Conservation (phyloP, 208 protist genomes). For the Leishmania guyanensis region DNA sequence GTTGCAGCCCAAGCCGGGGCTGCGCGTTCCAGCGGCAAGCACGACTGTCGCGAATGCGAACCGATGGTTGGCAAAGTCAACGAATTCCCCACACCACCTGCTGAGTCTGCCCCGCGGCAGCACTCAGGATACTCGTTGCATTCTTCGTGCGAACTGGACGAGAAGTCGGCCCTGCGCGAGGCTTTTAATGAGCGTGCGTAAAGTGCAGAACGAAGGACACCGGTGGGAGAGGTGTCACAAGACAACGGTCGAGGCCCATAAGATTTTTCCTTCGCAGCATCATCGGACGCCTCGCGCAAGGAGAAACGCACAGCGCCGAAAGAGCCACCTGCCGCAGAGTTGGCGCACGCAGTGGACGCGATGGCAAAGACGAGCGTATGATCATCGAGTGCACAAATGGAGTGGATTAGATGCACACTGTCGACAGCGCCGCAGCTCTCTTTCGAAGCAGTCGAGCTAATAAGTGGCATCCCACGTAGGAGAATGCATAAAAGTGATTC, state of each 20-base stretch:
- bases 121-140: not conserved
- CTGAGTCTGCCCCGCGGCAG: not conserved
- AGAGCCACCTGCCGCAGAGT: not conserved
- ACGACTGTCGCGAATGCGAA: not conserved
- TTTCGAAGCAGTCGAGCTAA: conserved; percentile 1
- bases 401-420: not conserved
- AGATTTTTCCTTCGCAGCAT: not conserved
- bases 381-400: conserved; percentile 11
- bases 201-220: not conserved
- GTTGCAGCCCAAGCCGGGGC: not conserved
- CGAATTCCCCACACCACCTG: not conserved
- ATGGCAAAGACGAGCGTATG: conserved; percentile 18
- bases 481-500: not conserved
- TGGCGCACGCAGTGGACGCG: not conserved
- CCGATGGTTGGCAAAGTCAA: not conserved
- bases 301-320: not conserved
- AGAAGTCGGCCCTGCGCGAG: not conserved
- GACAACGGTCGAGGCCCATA: not conserved
- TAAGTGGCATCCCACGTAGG: conserved; percentile 5
- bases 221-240: not conserved
- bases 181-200: not conserved
- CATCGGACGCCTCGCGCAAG: not conserved
- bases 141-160: too few relatives aligned
- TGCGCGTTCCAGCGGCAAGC: not conserved
- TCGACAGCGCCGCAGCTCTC: not conserved